Evolutionary conservation across 305 asterid species (phyloP).

Genomic region (Solanum hybrid): DNA sequence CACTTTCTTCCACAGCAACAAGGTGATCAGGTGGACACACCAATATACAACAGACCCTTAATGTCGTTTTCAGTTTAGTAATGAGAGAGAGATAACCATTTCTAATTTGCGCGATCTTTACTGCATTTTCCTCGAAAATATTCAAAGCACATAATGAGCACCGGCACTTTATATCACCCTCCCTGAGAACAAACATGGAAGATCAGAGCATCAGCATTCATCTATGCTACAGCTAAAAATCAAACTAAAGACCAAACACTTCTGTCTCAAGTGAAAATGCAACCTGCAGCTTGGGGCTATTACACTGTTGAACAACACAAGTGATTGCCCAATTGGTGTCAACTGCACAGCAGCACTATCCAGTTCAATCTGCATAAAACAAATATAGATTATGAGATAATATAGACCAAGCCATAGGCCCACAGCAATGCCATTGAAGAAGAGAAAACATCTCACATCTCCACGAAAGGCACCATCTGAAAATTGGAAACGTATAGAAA

Average conservation of each 20-base stretch:
- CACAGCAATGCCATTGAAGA: neutral
- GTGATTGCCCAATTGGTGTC: constrained; percentile 59
- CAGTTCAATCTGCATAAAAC: constrained; percentile 40
- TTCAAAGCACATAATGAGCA: constrained; percentile 59
- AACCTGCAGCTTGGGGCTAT: constrained; percentile 82
- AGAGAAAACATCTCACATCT: constrained; percentile 46
- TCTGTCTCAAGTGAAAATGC: neutral
- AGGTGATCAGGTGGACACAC: constrained; percentile 76
- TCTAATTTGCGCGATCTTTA: constrained; percentile 63
- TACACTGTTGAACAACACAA: constrained; percentile 58
- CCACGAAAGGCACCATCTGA: constrained; percentile 35
- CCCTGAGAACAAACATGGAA: constrained; percentile 38
- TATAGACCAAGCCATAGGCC: neutral
- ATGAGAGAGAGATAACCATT: constrained; percentile 59
- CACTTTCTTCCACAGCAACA: constrained; percentile 78
- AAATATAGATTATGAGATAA: constrained; percentile 5
- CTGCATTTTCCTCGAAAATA: constrained; percentile 46
- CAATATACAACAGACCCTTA: constrained; percentile 48
- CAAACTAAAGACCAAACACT: constrained; percentile 7
- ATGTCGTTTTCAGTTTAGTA: constrained; percentile 45
- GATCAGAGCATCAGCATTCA: constrained; percentile 7
- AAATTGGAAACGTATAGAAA: constrained; percentile 37
- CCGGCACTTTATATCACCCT: constrained; percentile 51
- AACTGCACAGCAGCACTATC: constrained; percentile 61
- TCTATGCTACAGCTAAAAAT: neutral